These are phyloP conservation scores for Exophiala phaeomuriformis DNA, from an alignment of 2,329 filamentous ascomycete species.

Conservation along the genomic window DNA sequence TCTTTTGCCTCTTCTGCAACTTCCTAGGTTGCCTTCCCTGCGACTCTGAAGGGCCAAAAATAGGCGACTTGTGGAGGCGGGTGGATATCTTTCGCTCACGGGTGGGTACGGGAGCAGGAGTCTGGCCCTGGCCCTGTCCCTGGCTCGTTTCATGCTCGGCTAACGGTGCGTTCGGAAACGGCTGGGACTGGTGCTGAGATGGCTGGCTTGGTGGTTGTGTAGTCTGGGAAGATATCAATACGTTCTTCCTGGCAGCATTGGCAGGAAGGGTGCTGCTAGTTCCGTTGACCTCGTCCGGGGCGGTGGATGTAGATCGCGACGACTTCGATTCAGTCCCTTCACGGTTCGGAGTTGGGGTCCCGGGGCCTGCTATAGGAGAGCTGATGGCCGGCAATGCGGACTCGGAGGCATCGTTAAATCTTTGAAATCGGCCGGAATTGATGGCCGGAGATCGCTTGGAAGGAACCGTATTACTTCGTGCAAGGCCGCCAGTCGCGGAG, in stretches of 20 bases:
- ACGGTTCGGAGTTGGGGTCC: slow-evolving; percentile 1
- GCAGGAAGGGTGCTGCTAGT: not conserved
- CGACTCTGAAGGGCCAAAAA: slow-evolving; percentile 38
- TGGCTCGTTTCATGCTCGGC: not conserved
- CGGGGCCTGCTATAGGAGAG: slow-evolving; percentile 3
- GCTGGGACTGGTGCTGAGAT: slow-evolving; percentile 2
- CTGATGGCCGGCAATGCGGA: slow-evolving; percentile 9
- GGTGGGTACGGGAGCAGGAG: slow-evolving; percentile 42
- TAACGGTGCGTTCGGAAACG: not conserved
- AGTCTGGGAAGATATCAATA: slow-evolving; percentile 4
- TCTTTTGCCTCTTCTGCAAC: slow-evolving; percentile 72
- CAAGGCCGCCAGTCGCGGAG: slow-evolving; percentile 47
- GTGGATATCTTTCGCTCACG: slow-evolving; percentile 62
- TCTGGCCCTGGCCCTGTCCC: not conserved
- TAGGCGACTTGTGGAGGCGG: slow-evolving; percentile 62
- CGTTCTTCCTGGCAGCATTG: not conserved
- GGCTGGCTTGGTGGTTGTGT: slow-evolving; percentile 1
- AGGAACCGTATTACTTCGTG: slow-evolving; percentile 83
- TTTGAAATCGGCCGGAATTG: slow-evolving; percentile 59
- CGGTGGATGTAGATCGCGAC: slow-evolving; percentile 15
- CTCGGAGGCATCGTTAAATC: slow-evolving; percentile 26
- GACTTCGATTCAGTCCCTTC: slow-evolving; percentile 14
- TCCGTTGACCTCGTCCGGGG: slow-evolving; percentile 11
- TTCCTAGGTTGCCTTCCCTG: slow-evolving; percentile 71
- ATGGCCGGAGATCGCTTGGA: slow-evolving; percentile 78